Conservation (phyloP, 2,329 filamentous ascomycete species). For the Biscogniauxia mediterranea region DNA sequence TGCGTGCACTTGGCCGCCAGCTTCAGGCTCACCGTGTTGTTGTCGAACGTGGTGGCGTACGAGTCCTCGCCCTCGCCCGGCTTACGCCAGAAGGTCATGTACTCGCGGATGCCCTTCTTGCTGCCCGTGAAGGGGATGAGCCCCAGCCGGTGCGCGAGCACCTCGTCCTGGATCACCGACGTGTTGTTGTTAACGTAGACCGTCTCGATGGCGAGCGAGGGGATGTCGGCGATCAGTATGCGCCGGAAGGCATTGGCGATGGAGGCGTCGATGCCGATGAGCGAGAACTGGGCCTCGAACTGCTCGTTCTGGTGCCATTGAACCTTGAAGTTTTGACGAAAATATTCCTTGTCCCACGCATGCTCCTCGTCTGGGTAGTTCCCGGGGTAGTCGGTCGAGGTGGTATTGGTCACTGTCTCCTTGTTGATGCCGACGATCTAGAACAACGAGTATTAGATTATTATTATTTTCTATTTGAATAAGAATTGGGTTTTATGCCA, state of each 20-base stretch:
- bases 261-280: constrained; percentile 86
- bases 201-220: constrained; percentile 89
- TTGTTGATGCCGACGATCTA: constrained; percentile 83
- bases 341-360: constrained; percentile 72
- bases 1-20: constrained; percentile 78
- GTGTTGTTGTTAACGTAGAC: constrained; percentile 96
- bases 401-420: constrained; percentile 87
- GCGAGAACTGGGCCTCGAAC: constrained; percentile 80
- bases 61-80: constrained; percentile 61
- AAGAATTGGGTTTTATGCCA: neutral
- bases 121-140: constrained; percentile 85
- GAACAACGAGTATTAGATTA: constrained; percentile 9
- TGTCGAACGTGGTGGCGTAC: constrained; percentile 65
- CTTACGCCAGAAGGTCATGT: constrained; percentile 79
- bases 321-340: constrained; percentile 68
- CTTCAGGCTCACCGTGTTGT: constrained; percentile 80
- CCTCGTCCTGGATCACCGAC: constrained; percentile 96
- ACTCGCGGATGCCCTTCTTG: constrained; percentile 70
- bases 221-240: constrained; percentile 91
- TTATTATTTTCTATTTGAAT: neutral
- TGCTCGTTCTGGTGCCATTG: constrained; percentile 81
- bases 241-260: constrained; percentile 97
- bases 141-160: constrained; percentile 84
- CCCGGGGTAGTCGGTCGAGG: constrained; percentile 87
- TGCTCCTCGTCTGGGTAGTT: constrained; percentile 88